Evolutionary conservation across 176 grass and related monocot species (phyloP).

Genomic region (Rhynchospora breviuscula): DNA sequence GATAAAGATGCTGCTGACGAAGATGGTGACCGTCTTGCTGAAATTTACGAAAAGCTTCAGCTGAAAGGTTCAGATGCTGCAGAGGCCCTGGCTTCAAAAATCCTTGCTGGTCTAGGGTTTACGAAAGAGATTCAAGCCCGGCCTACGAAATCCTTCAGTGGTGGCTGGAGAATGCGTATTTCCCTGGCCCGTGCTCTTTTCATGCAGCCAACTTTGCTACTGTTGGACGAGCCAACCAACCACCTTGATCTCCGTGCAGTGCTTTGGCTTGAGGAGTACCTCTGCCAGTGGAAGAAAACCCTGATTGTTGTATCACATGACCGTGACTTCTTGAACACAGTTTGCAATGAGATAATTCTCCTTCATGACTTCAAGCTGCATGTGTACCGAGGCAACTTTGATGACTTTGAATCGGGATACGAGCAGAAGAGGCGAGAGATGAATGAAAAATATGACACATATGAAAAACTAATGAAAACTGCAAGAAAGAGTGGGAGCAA

Average conservation of each 20-base stretch:
- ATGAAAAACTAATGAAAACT: slow-evolving; percentile 82
- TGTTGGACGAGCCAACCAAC: slow-evolving; percentile 91
- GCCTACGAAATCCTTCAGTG: slow-evolving; percentile 77
- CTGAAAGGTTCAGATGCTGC: slow-evolving; percentile 63
- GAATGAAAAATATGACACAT: slow-evolving; percentile 74
- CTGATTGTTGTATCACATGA: slow-evolving; percentile 88
- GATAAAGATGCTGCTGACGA: slow-evolving; percentile 52
- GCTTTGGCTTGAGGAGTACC: slow-evolving; percentile 89
- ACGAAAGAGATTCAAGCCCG: slow-evolving; percentile 79
- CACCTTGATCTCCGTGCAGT: slow-evolving; percentile 94
- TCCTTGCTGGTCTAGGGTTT: slow-evolving; percentile 78
- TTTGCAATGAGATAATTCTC: slow-evolving; percentile 89
- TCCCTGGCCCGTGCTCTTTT: slow-evolving; percentile 91
- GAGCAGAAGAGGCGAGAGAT: slow-evolving; percentile 94
- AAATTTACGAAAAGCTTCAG: slow-evolving; percentile 85
- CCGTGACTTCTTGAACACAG: slow-evolving; percentile 83
- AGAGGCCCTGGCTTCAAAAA: slow-evolving; percentile 61
- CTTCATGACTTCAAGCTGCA: slow-evolving; percentile 72
- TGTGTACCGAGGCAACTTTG: slow-evolving; percentile 88
- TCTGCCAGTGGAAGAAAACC: slow-evolving; percentile 97
- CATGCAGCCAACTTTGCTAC: slow-evolving; percentile 85
- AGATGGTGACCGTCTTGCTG: slow-evolving; percentile 45
- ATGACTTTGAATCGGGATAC: slow-evolving; percentile 88
- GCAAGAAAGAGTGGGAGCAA: slow-evolving; percentile 87
- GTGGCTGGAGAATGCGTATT: slow-evolving; percentile 98